Evolutionary conservation across 768 basidiomycete genomes (phyloP).

Genomic region (Lactarius indigo): DNA sequence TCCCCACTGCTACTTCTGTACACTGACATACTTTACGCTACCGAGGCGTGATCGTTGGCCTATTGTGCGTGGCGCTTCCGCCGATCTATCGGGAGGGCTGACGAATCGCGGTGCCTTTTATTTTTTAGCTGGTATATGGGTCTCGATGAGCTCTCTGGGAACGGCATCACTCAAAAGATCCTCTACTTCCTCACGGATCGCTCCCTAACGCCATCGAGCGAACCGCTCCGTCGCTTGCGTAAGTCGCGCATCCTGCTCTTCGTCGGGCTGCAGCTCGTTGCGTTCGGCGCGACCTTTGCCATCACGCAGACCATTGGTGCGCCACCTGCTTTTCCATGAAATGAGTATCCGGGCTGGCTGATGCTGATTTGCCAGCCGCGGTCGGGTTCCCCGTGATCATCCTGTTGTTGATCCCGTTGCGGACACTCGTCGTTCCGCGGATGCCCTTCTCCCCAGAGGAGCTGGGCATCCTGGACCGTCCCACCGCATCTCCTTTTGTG

Average conservation of each 20-base stretch:
- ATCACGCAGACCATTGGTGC: slow-evolving; percentile 86
- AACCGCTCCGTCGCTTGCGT: slow-evolving; percentile 75
- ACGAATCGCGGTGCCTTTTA: neutral
- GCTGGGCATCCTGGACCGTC: slow-evolving; percentile 80
- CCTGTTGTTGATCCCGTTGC: slow-evolving; percentile 73
- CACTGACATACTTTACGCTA: neutral
- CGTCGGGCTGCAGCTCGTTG: slow-evolving; percentile 68
- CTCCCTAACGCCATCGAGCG: slow-evolving; percentile 51
- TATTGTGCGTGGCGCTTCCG: slow-evolving; percentile 57
- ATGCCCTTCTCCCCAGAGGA: slow-evolving; percentile 77
- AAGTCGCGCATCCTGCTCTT: slow-evolving; percentile 72
- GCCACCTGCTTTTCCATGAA: slow-evolving; percentile 35
- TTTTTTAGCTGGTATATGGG: slow-evolving; percentile 85
- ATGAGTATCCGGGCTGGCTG: neutral
- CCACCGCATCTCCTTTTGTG: slow-evolving; percentile 84
- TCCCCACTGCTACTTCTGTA: slow-evolving; percentile 28
- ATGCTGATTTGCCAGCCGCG: slow-evolving; percentile 48
- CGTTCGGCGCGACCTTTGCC: slow-evolving; percentile 86
- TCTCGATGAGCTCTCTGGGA: slow-evolving; percentile 69
- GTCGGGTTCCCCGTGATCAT: slow-evolving; percentile 92
- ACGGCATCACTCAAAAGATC: slow-evolving; percentile 80
- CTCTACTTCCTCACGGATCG: slow-evolving; percentile 77
- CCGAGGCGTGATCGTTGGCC: slow-evolving; percentile 72
- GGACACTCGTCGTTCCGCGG: slow-evolving; percentile 66
- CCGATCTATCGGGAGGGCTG: neutral